Base-by-base conservation (phyloP, 768 basidiomycete species). In the Rhodosporidiobolus odoratus region DNA sequence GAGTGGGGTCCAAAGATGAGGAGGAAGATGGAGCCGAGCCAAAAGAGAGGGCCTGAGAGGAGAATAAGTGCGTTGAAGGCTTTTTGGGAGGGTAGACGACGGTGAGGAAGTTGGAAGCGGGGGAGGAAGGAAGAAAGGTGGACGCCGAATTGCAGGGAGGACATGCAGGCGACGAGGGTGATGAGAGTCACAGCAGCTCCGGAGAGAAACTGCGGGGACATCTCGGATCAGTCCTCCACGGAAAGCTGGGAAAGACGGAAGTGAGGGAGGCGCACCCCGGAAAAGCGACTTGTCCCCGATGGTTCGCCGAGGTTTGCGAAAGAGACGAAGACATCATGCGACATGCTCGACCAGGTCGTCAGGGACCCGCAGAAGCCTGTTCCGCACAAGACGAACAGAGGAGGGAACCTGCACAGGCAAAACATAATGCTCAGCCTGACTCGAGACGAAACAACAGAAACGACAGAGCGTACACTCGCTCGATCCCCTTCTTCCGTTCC, bases 301-400 rank as follows among this genome's bases (percentile, higher is more conserved):
- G 83, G 84, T 16, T 82, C 79, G 43, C 82, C 81, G 4, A 84
- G 80, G 78, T 97, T 91, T 1, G 88, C 82, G 86, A 93, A 98
- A 0, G 92, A 89, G 62, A 84, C 80, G 77, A 95, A 98, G 0
- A 92, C 80, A 70, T 94, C 91, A 16, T 90, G 78, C 79, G 97
- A 91, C 96, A 96, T 98, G 45, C 88, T 85, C 23, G 94, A 96
- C 82, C 98, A 98, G 3, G 93, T 97, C 16, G 96, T 99, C 75
- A 98, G 80, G 2, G 92, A 95, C 5, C 95, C 96, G 77, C 96
- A 98, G 79, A 97, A 92, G 21, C 92, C 93, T 88, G 93, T 96
- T 0, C 92, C 91, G 19, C 92, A 78, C 30, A 90, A 91, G 4
- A 88, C 91, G 79, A 93, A 95, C 23, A 96, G 77, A 6, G 93